Percentiles rank a stretch among this genome's conserved stretches.
phyloP scores from a whole-genome alignment of 352 stramenopile species.

The Globisporangium echinulatum region DNA sequence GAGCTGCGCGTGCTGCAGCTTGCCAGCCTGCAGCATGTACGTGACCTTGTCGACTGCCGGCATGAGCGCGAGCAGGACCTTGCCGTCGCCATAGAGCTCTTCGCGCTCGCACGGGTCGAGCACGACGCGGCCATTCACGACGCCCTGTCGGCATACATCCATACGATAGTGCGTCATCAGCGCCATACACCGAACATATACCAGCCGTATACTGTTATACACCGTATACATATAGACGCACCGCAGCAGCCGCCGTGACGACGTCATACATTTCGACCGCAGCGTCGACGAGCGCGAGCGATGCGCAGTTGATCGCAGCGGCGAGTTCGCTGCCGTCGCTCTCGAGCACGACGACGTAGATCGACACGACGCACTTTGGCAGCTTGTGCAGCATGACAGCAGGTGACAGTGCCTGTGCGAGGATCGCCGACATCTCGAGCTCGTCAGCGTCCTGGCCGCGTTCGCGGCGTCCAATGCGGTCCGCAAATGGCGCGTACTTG shows the following conservation, averaged over 20 bases:
- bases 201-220: background rate
- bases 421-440: constrained; percentile 68
- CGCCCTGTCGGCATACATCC: constrained; percentile 20
- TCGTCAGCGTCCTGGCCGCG: constrained; percentile 74
- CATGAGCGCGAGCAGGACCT: constrained; percentile 83
- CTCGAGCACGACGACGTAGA: constrained; percentile 86
- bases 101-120: constrained; percentile 71
- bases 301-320: constrained; percentile 82
- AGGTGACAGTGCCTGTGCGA: constrained; percentile 70
- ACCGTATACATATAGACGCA: constrained; percentile 1
- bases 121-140: constrained; percentile 50
- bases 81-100: constrained; percentile 49
- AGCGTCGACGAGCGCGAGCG: constrained; percentile 81
- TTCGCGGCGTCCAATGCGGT: constrained; percentile 49
- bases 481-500: constrained; percentile 83
- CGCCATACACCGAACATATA: no score
- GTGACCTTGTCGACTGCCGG: constrained; percentile 73
- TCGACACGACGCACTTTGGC: constrained; percentile 86
- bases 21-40: constrained; percentile 83
- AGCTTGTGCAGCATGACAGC: constrained; percentile 84
- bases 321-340: constrained; percentile 79
- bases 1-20: constrained; percentile 67
- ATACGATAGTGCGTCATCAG: background rate
- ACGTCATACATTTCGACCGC: constrained; percentile 91
- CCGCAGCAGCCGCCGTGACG: constrained; percentile 68